These are phyloP conservation scores for Citrus reticulata DNA, from an alignment of 345 rosid genomes.

Conservation along the genomic window DNA sequence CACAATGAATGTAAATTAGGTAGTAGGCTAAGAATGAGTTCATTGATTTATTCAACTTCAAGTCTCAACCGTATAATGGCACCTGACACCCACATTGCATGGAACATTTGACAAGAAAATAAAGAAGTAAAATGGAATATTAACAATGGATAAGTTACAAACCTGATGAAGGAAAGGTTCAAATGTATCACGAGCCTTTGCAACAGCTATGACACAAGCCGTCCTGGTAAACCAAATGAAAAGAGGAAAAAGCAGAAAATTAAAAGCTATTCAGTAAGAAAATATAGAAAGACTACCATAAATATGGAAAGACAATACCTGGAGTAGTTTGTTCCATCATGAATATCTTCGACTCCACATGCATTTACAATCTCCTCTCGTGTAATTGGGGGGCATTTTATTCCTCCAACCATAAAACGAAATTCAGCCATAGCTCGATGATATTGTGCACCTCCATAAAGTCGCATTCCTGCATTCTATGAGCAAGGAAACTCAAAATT, in stretches of 20 bases:
- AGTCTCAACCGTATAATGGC: not conserved
- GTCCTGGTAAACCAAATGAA: slow-evolving; percentile 53
- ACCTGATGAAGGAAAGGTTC: slow-evolving; percentile 97
- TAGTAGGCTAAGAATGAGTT: not conserved
- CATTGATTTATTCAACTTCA: not conserved
- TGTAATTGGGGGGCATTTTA: slow-evolving; percentile 85
- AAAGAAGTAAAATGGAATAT: not conserved
- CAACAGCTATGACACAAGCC: slow-evolving; percentile 96
- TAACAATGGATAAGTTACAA: not conserved
- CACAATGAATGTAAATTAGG: not conserved
- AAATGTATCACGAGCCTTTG: slow-evolving; percentile 93
- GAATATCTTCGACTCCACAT: slow-evolving; percentile 96
- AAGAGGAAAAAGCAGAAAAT: slow-evolving; percentile 1
- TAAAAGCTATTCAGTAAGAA: not conserved
- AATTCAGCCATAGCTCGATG: slow-evolving; percentile 98
- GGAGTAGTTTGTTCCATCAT: slow-evolving; percentile 95
- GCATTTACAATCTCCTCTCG: slow-evolving; percentile 96
- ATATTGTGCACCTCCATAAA: slow-evolving; percentile 96
- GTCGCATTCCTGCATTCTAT: slow-evolving; percentile 95
- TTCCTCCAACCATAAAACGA: slow-evolving; percentile 89
- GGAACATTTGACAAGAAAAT: not conserved
- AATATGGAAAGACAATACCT: slow-evolving; percentile 40
- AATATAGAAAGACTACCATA: slow-evolving; percentile 14
- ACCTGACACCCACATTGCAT: not conserved
- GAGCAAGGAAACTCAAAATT: not conserved